Evolutionary conservation across 73 alveolate species (phyloP).

Genomic region (Tetrahymena borealis): DNA sequence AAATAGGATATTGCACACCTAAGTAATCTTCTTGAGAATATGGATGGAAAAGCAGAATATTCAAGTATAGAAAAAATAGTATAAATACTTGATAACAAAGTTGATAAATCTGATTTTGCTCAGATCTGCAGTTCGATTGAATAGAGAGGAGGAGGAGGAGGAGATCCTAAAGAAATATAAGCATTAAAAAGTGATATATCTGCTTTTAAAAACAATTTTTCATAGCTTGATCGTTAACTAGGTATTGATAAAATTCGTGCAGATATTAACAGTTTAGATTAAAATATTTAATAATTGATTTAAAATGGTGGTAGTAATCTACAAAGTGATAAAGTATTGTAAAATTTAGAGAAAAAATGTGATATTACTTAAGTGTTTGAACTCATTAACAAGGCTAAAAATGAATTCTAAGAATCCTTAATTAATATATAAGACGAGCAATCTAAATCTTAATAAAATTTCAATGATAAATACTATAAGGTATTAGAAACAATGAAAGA

Average conservation of each 20-base stretch:
- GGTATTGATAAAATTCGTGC: background rate
- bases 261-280: background rate
- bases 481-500: background rate
- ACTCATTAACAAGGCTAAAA: background rate
- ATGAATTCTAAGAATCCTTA: background rate
- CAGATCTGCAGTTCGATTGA: background rate
- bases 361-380: background rate
- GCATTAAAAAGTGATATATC: background rate
- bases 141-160: background rate
- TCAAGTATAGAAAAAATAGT: conserved; percentile 13
- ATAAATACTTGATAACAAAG: conserved; percentile 39
- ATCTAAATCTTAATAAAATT: background rate
- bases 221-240: background rate
- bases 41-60: conserved; percentile 43
- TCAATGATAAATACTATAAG: background rate
- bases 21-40: background rate
- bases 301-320: background rate
- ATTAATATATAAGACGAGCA: background rate
- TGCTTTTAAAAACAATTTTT: background rate
- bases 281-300: background rate
- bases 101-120: conserved; percentile 21
- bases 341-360: background rate
- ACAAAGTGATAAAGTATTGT: background rate
- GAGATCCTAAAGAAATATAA: background rate
- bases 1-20: conserved; percentile 61